Evolutionary conservation across 2,329 filamentous ascomycete species (phyloP).

Genomic region (Xylariaceae sp.): DNA sequence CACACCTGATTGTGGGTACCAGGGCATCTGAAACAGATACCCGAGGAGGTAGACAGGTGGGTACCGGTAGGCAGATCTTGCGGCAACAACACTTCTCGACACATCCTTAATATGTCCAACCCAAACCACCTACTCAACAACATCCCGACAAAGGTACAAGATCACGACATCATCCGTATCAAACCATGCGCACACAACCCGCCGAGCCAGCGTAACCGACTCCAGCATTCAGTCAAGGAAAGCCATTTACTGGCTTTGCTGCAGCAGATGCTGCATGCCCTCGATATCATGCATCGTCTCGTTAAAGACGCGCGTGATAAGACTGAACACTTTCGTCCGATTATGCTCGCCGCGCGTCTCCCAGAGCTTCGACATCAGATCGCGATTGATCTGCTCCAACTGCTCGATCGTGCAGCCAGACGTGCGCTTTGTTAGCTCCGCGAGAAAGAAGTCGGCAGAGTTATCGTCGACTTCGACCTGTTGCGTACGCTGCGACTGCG

Average conservation of each 20-base stretch:
- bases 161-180: no score
- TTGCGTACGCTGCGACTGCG: constrained; percentile 33
- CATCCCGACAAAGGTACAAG: no score
- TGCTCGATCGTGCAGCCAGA: constrained; percentile 85
- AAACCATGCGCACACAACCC: no score
- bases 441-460: constrained; percentile 54
- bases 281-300: constrained; percentile 66
- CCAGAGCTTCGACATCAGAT: constrained; percentile 90
- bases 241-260: constrained; percentile 37
- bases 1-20: no score
- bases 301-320: constrained; percentile 68
- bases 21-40: no score
- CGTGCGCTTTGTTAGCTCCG: constrained; percentile 60
- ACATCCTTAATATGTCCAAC: no score
- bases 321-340: constrained; percentile 63
- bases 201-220: no score
- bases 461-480: constrained; percentile 43
- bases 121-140: no score
- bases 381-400: constrained; percentile 85
- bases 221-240: no score
- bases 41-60: no score
- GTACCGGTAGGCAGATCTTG: no score
- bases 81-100: no score
- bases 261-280: constrained; percentile 41
- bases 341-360: constrained; percentile 74